These are phyloP conservation scores for Pseudomassariella vexata DNA, from an alignment of 2,329 filamentous ascomycete species.

Conservation along the genomic window DNA sequence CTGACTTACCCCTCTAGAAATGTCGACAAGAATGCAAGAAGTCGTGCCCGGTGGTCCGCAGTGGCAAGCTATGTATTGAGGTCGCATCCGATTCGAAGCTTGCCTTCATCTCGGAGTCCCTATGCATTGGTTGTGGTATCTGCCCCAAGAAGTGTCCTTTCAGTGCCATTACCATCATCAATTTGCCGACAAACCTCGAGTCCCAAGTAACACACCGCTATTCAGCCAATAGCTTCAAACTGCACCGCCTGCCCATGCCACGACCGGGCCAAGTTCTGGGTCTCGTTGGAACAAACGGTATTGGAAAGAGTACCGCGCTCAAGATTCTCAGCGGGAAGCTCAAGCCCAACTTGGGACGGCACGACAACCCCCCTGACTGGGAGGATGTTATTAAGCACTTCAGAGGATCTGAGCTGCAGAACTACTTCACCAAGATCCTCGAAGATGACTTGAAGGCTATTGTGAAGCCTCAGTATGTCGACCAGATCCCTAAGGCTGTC, in stretches of 20 bases:
- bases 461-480: conserved; percentile 98
- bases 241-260: conserved; percentile 93
- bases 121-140: conserved; percentile 98
- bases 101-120: conserved; percentile 93
- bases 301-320: conserved; percentile 98
- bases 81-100: conserved; percentile 84
- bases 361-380: conserved; percentile 97
- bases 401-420: conserved; percentile 94
- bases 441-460: conserved; percentile 97
- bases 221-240: conserved; percentile 99
- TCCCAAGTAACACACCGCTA: conserved; percentile 97
- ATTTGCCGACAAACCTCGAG: conserved; percentile 98
- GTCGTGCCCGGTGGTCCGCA: conserved; percentile 93
- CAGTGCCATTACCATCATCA: conserved; percentile 99
- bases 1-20: conserved; percentile 56
- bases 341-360: conserved; percentile 94
- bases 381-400: conserved; percentile 98
- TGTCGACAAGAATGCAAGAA: conserved; percentile 99
- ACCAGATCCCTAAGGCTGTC: conserved; percentile 92
- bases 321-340: conserved; percentile 98
- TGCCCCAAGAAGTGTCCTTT: conserved; percentile 99
- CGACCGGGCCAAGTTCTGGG: conserved; percentile 92
- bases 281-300: conserved; percentile 98
- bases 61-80: conserved; percentile 96
- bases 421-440: conserved; percentile 98